Percentiles rank a stretch among this genome's conserved stretches.
Evolutionary conservation across 768 basidiomycete genomes (phyloP).

Genomic region (Nidula microcarpa): DNA sequence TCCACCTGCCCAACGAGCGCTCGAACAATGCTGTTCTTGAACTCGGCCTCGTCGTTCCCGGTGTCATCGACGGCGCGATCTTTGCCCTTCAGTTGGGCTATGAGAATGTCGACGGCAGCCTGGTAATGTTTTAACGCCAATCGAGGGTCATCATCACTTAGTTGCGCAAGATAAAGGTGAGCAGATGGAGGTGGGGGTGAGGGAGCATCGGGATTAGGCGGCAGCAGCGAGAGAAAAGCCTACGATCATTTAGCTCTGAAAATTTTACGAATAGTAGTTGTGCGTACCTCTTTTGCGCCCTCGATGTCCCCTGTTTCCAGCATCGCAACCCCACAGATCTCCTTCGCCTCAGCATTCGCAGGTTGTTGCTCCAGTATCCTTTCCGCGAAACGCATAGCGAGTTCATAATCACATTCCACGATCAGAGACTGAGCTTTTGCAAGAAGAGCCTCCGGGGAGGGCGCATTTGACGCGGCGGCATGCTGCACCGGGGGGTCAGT

Average conservation of each 20-base stretch:
- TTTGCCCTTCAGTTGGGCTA: slow-evolving; percentile 72
- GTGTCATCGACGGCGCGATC: slow-evolving; percentile 43
- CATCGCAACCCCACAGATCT: slow-evolving; percentile 76
- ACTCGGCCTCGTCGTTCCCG: slow-evolving; percentile 49
- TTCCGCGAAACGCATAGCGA: slow-evolving; percentile 69
- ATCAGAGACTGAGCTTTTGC: slow-evolving; percentile 81
- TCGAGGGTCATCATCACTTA: slow-evolving; percentile 73
- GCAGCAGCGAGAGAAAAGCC: slow-evolving; percentile 61
- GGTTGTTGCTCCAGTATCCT: slow-evolving; percentile 67
- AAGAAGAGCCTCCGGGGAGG: slow-evolving; percentile 52
- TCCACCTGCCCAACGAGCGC: slow-evolving; percentile 89
- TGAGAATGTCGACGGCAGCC: slow-evolving; percentile 72
- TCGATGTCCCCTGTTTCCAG: slow-evolving; percentile 80
- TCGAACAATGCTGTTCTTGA: slow-evolving; percentile 66
- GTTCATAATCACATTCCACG: slow-evolving; percentile 80
- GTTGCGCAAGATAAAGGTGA: slow-evolving; percentile 86
- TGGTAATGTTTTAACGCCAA: slow-evolving; percentile 73
- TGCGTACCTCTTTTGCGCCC: slow-evolving; percentile 61
- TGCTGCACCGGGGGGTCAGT: slow-evolving; percentile 17
- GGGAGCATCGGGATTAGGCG: slow-evolving; percentile 59
- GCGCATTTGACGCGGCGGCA: slow-evolving; percentile 20
- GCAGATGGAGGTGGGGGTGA: slow-evolving; percentile 71
- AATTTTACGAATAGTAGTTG: slow-evolving; percentile 2
- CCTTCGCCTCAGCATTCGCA: slow-evolving; percentile 63
- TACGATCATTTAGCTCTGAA: slow-evolving; percentile 17